A percentile compares a stretch with the other conserved stretches of the same genome.
phyloP scores from a whole-genome alignment of 345 rosid genomes.

The Populus alba region DNA sequence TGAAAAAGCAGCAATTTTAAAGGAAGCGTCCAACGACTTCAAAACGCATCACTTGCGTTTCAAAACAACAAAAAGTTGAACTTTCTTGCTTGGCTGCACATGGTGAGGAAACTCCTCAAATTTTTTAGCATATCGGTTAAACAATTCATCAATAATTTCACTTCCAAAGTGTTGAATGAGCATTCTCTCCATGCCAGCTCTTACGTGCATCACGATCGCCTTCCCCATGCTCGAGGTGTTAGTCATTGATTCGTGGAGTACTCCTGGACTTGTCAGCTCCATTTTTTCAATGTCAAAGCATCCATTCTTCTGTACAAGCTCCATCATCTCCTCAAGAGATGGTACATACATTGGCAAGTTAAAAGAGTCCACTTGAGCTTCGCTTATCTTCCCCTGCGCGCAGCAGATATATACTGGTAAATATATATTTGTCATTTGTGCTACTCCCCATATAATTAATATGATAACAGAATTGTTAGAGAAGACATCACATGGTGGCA shows the following conservation, averaged over 20 bases:
- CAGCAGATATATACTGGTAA: background rate
- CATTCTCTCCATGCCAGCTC: slow-evolving; percentile 9
- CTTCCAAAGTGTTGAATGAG: slow-evolving; percentile 27
- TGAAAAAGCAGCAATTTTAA: no score
- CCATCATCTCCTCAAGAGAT: background rate
- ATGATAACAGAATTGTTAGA: background rate
- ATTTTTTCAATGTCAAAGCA: slow-evolving; percentile 3
- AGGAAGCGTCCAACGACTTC: background rate
- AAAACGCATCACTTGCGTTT: background rate
- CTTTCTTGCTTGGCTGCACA: background rate
- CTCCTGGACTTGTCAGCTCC: background rate
- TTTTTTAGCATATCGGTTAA: slow-evolving; percentile 24
- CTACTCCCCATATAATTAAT: no score
- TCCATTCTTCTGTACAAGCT: background rate
- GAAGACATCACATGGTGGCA: background rate
- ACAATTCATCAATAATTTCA: slow-evolving; percentile 24
- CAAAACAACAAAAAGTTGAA: background rate
- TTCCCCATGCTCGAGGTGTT: background rate
- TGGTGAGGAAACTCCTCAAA: background rate
- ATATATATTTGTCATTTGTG: background rate
- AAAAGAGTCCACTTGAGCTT: slow-evolving; percentile 5
- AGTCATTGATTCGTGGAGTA: no score
- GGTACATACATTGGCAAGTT: slow-evolving; percentile 1
- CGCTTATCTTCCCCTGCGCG: background rate
- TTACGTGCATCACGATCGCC: background rate